Percentiles rank a stretch among this genome's conserved stretches.
These are phyloP conservation scores for Hordeum marinum DNA, from an alignment of 176 grass and related monocot species.

Conservation along the genomic window DNA sequence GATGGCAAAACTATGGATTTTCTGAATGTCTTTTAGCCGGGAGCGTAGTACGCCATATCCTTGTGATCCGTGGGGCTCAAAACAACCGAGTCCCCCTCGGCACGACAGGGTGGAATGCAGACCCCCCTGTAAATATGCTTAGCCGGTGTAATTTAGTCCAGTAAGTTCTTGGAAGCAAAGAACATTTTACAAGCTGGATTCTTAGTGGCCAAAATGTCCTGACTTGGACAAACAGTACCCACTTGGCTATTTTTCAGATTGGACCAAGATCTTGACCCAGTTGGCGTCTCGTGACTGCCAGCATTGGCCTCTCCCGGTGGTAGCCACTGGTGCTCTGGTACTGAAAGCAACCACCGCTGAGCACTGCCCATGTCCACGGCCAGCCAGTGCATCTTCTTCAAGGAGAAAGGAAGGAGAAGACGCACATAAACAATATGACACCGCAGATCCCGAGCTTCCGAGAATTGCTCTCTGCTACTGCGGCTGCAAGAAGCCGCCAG, in stretches of 20 bases:
- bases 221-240: neutral
- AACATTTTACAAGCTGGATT: neutral
- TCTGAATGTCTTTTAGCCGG: neutral
- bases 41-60: neutral
- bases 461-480: conserved; percentile 20
- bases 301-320: neutral
- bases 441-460: conserved; percentile 43
- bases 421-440: neutral
- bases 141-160: neutral
- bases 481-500: conserved; percentile 13
- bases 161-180: neutral
- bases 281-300: conserved; percentile 24
- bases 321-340: conserved; percentile 7
- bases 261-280: conserved; percentile 15
- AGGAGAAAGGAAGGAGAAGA: neutral
- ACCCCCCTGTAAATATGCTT: neutral
- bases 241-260: neutral
- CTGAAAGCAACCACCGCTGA: conserved; percentile 27
- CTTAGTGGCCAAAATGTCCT: conserved; percentile 3
- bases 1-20: neutral
- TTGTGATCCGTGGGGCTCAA: neutral
- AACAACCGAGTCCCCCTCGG: neutral
- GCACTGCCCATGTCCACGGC: conserved; percentile 9
- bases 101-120: neutral
- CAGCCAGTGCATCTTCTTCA: neutral